Evolutionary conservation across 2,329 filamentous ascomycete species (phyloP).

Genomic region (Bipolaris oryzae): DNA sequence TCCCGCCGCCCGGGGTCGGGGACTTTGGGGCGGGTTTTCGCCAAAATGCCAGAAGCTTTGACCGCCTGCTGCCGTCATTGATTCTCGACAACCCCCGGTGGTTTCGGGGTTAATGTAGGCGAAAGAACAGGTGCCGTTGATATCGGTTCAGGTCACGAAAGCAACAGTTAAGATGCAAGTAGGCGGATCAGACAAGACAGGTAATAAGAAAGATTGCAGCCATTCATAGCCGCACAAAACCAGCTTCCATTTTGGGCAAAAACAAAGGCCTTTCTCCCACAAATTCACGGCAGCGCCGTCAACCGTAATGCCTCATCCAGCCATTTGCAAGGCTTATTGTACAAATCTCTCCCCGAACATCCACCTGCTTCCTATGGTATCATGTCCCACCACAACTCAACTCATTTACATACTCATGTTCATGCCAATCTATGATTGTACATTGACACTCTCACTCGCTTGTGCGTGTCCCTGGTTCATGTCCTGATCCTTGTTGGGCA

Average conservation of each 20-base stretch:
- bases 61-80: slow-evolving; percentile 17
- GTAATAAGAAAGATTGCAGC: slow-evolving; percentile 16
- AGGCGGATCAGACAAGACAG: not conserved
- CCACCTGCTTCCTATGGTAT: slow-evolving; percentile 21
- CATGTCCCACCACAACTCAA: slow-evolving; percentile 14
- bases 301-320: slow-evolving; percentile 18
- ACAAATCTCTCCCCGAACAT: slow-evolving; percentile 19
- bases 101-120: not conserved
- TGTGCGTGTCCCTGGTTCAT: slow-evolving; percentile 24
- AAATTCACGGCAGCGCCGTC: slow-evolving; percentile 10
- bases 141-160: too few relatives aligned
- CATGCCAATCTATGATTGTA: slow-evolving; percentile 23
- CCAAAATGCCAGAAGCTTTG: slow-evolving; percentile 19
- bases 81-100: slow-evolving; percentile 2
- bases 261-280: slow-evolving; percentile 4
- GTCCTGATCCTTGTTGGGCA: slow-evolving; percentile 56
- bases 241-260: slow-evolving; percentile 9
- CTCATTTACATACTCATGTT: not conserved
- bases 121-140: not conserved
- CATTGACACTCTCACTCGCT: slow-evolving; percentile 29
- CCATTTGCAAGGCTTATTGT: slow-evolving; percentile 33
- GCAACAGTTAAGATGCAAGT: not conserved
- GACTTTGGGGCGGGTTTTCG: not conserved
- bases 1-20: too few relatives aligned
- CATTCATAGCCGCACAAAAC: slow-evolving; percentile 9